Evolutionary conservation across 2,329 filamentous ascomycete genomes (phyloP).

Genomic region (Teratosphaeria zuluensis): DNA sequence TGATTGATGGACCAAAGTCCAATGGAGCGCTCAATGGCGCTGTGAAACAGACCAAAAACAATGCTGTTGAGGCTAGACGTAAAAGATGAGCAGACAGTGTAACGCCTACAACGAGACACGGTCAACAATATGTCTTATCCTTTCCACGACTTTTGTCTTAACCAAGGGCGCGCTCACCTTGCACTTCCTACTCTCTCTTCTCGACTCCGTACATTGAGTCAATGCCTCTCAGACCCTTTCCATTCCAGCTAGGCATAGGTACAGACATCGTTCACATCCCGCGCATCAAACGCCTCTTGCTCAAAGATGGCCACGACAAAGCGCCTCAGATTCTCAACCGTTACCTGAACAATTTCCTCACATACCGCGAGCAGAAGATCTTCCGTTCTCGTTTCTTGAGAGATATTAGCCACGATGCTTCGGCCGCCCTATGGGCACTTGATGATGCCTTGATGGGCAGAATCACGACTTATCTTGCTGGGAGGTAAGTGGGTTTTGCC

Average conservation of each 20-base stretch:
- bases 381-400: constrained; percentile 5
- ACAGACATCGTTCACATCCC: constrained; percentile 67
- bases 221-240: constrained; percentile 47
- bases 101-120: background rate
- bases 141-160: background rate
- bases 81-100: background rate
- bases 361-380: constrained; percentile 12
- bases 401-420: background rate
- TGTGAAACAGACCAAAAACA: background rate
- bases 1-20: background rate
- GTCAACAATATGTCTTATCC: background rate
- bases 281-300: constrained; percentile 54
- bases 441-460: background rate
- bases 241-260: constrained; percentile 59
- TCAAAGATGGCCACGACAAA: constrained; percentile 13
- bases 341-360: constrained; percentile 20
- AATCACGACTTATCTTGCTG: constrained; percentile 9
- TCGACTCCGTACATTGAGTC: background rate
- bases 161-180: background rate
- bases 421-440: background rate
- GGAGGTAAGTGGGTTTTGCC: constrained; percentile 9
- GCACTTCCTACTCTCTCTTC: background rate
- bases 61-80: background rate
- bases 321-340: constrained; percentile 1
- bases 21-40: background rate